Evolutionary conservation across 1,284 basidiomycete genomes (phyloP).

Genomic region (Pseudomicrostroma phylloplanum): DNA sequence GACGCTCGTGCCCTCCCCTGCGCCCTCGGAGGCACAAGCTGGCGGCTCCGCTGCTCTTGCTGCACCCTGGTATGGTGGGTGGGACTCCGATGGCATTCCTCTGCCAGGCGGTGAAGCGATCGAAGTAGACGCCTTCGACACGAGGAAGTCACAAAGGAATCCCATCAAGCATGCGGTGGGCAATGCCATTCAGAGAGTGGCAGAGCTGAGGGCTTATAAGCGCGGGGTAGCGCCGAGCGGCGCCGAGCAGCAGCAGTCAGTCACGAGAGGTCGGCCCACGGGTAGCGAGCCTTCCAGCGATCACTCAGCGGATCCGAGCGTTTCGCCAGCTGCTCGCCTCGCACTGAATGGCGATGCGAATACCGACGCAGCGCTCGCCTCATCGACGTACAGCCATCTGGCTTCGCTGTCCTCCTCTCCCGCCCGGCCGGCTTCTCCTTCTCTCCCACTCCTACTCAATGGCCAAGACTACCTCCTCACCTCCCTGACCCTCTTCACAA

Average conservation of each 20-base stretch:
- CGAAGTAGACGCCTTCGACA: conserved; percentile 36
- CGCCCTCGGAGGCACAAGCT: neutral
- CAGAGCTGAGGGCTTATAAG: conserved; percentile 15
- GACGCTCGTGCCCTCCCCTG: conserved; percentile 1
- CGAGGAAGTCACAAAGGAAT: conserved; percentile 24
- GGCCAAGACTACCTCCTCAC: conserved; percentile 47
- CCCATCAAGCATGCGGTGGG: conserved; percentile 44
- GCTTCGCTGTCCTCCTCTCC: conserved; percentile 2
- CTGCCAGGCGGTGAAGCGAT: conserved; percentile 14
- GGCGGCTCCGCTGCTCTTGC: conserved; percentile 6
- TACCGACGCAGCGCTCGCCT: neutral
- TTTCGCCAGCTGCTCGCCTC: neutral
- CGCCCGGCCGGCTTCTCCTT: neutral
- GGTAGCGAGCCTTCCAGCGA: neutral
- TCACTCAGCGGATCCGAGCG: neutral
- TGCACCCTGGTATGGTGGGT: neutral
- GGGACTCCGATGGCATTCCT: conserved; percentile 6
- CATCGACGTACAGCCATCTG: neutral
- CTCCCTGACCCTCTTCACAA: conserved; percentile 34
- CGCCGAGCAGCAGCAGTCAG: neutral
- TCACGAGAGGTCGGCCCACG: neutral
- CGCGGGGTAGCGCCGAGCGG: neutral
- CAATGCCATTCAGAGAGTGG: conserved; percentile 28
- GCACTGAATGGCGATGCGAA: neutral
- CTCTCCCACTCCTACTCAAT: conserved; percentile 15